phyloP scores from a whole-genome alignment of 163 green algal species.

The Picocystis sp. region DNA sequence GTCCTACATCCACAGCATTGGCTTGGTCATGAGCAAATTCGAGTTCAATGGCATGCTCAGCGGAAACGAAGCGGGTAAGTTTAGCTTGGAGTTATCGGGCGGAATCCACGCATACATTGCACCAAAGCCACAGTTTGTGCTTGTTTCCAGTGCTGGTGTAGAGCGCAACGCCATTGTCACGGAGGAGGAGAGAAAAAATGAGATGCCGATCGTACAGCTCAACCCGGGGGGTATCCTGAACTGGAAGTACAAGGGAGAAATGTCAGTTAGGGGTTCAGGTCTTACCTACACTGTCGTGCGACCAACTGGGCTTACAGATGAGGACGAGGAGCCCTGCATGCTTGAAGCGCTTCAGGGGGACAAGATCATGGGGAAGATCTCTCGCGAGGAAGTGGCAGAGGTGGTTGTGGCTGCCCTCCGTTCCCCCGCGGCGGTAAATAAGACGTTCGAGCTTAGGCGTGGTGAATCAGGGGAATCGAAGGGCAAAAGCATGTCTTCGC shows the following conservation, averaged over 20 bases:
- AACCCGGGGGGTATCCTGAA: conserved; percentile 68
- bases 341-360: conserved; percentile 49
- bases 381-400: conserved; percentile 43
- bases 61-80: conserved; percentile 24
- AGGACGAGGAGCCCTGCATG: conserved; percentile 19
- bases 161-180: conserved; percentile 71
- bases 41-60: conserved; percentile 52
- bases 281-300: conserved; percentile 56
- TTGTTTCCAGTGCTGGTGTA: conserved; percentile 42
- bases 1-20: conserved; percentile 19
- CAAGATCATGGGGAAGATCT: conserved; percentile 43
- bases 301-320: conserved; percentile 33
- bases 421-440: conserved; percentile 32
- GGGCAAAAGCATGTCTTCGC: conserved; percentile 22
- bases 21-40: conserved; percentile 53
- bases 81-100: conserved; percentile 44
- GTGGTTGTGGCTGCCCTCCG: conserved; percentile 24
- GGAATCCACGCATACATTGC: conserved; percentile 43
- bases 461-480: conserved; percentile 34
- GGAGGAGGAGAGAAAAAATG: conserved; percentile 42
- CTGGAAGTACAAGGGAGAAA: conserved; percentile 70
- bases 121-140: conserved; percentile 35
- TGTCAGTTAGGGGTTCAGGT: conserved; percentile 27
- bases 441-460: conserved; percentile 65
- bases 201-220: conserved; percentile 66